These are phyloP conservation scores for Nitzschia sp. DNA, from an alignment of 108 stramenopile genomes.

Conservation along the genomic window DNA sequence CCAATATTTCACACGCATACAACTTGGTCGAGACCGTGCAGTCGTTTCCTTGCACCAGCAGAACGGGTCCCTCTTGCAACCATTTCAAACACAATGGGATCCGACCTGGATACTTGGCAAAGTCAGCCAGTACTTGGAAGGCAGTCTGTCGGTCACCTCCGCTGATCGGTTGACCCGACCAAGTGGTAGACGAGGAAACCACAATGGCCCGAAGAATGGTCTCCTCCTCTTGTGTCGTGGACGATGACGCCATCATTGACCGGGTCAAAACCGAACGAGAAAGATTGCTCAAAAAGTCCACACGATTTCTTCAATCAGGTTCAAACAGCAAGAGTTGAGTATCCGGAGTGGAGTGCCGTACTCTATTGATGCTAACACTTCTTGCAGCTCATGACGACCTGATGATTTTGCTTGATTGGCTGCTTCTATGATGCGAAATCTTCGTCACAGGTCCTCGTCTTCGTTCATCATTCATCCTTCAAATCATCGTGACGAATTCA, in stretches of 20 bases:
- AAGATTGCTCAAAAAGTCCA: no score
- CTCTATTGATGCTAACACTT: no score
- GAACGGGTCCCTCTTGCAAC: constrained; percentile 34
- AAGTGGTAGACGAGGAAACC: constrained; percentile 61
- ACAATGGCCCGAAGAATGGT: constrained; percentile 75
- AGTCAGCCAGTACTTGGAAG: constrained; percentile 67
- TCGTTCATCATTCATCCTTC: no score
- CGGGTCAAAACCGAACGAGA: background rate
- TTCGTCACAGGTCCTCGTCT: no score
- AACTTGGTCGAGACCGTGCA: constrained; percentile 72
- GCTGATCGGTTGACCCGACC: constrained; percentile 38
- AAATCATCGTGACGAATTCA: no score
- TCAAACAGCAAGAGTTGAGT: no score
- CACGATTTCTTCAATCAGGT: no score
- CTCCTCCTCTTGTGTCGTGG: constrained; percentile 34
- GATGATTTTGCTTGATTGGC: no score
- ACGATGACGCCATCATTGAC: constrained; percentile 1
- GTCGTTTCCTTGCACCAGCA: constrained; percentile 45
- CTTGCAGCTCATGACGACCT: no score
- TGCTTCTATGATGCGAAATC: no score
- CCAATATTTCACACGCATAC: constrained; percentile 68
- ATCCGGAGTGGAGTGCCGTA: no score
- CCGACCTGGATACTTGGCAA: constrained; percentile 65
- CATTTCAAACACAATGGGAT: constrained; percentile 54
- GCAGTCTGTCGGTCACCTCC: constrained; percentile 61